Percentiles rank a stretch among this genome's conserved stretches.
phyloP scores from a whole-genome alignment of 2,329 filamentous ascomycete genomes.

The Beauveria scarabaeidicola region DNA sequence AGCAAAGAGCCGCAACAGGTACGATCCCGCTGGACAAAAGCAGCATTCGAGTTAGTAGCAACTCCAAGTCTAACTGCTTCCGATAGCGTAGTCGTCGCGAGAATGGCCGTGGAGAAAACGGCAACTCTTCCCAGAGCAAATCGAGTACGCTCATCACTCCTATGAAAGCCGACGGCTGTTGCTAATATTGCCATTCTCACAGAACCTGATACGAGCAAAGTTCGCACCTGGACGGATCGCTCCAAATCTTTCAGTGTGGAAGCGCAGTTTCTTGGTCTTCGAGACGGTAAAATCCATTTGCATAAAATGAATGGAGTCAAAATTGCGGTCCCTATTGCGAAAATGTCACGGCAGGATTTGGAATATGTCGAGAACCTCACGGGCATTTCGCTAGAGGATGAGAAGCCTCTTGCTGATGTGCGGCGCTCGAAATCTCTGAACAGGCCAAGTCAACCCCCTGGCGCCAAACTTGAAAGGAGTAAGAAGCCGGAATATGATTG shows the following conservation, averaged over 20 bases:
- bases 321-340: slow-evolving; percentile 88
- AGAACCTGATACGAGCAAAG: slow-evolving; percentile 78
- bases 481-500: slow-evolving; percentile 81
- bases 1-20: slow-evolving; percentile 54
- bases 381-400: slow-evolving; percentile 85
- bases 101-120: slow-evolving; percentile 50
- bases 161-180: not conserved
- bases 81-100: slow-evolving; percentile 67
- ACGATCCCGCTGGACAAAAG: slow-evolving; percentile 54
- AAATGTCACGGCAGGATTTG: slow-evolving; percentile 92
- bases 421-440: slow-evolving; percentile 41
- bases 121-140: slow-evolving; percentile 50
- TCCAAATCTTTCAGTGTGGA: slow-evolving; percentile 96
- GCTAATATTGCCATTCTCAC: slow-evolving; percentile 12
- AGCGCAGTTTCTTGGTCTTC: slow-evolving; percentile 88
- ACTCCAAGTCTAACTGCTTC: slow-evolving; percentile 52
- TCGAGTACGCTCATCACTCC: slow-evolving; percentile 52
- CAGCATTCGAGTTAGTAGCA: too few relatives aligned
- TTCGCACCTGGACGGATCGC: slow-evolving; percentile 90
- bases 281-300: slow-evolving; percentile 93
- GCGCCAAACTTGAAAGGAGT: slow-evolving; percentile 52
- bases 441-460: slow-evolving; percentile 30
- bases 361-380: slow-evolving; percentile 87
- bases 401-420: slow-evolving; percentile 85
- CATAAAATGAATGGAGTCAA: slow-evolving; percentile 98